Evolutionary conservation across 2,329 filamentous ascomycete genomes (phyloP).

Genomic region (Pseudocercospora musae): DNA sequence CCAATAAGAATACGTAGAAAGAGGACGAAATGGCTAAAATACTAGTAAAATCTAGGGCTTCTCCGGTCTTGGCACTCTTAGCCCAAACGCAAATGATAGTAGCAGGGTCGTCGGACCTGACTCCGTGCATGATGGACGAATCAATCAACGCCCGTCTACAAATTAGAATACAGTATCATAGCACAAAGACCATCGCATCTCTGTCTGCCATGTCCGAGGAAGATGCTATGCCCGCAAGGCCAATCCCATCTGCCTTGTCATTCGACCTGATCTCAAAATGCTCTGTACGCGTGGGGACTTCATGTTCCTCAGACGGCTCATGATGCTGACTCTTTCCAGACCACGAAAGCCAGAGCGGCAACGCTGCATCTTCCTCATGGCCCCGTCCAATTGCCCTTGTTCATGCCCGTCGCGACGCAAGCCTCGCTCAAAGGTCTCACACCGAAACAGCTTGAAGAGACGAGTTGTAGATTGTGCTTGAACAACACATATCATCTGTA

Average conservation of each 20-base stretch:
- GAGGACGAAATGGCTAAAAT: too few relatives aligned
- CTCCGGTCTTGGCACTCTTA: too few relatives aligned
- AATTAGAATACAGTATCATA: too few relatives aligned
- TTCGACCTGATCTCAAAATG: conserved; percentile 77
- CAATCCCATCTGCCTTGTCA: conserved; percentile 58
- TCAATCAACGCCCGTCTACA: background rate
- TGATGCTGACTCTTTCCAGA: conserved; percentile 52
- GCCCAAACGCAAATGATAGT: too few relatives aligned
- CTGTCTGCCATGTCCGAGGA: conserved; percentile 18
- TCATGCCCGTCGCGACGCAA: conserved; percentile 98
- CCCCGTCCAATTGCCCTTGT: conserved; percentile 82
- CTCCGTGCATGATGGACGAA: background rate
- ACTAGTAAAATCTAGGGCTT: too few relatives aligned
- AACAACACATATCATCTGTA: conserved; percentile 96
- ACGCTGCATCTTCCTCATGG: conserved; percentile 87
- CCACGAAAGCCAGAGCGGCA: conserved; percentile 89
- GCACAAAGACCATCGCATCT: background rate
- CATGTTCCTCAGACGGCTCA: background rate
- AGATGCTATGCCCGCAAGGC: conserved; percentile 24
- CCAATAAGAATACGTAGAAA: too few relatives aligned
- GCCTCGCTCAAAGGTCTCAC: conserved; percentile 92
- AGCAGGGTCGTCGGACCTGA: background rate
- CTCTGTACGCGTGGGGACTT: conserved; percentile 67
- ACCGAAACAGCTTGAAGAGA: conserved; percentile 84
- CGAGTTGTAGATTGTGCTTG: conserved; percentile 82